These are phyloP conservation scores for Crithidia bombi DNA, from an alignment of 208 protist species.

Conservation along the genomic window DNA sequence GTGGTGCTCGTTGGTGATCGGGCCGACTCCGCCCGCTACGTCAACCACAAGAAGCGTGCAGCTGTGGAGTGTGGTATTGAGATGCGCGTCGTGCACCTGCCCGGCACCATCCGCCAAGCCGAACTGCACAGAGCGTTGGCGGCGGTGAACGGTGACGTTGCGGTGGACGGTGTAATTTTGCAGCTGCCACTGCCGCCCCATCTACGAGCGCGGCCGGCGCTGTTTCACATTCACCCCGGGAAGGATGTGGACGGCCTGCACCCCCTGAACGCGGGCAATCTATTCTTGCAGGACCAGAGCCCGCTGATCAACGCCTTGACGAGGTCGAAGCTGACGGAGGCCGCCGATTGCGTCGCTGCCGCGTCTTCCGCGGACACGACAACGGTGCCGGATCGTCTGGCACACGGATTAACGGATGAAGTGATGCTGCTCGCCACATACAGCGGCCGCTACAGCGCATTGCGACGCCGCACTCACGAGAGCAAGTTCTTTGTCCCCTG, in stretches of 20 bases:
- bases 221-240: conserved; percentile 65
- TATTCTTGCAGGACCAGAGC: conserved; percentile 67
- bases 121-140: conserved; percentile 50
- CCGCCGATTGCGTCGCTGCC: background rate
- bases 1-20: conserved; percentile 94
- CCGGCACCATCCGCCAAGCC: conserved; percentile 31
- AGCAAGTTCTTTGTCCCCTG: conserved; percentile 66
- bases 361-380: no score
- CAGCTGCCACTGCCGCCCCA: conserved; percentile 95
- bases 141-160: conserved; percentile 37
- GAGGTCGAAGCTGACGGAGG: background rate
- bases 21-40: conserved; percentile 86
- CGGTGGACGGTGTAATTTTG: conserved; percentile 82
- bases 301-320: conserved; percentile 27
- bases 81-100: conserved; percentile 43
- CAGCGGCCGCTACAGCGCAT: conserved; percentile 27
- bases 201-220: conserved; percentile 72
- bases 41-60: conserved; percentile 50
- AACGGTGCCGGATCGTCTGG: background rate
- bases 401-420: conserved; percentile 13
- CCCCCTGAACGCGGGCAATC: conserved; percentile 89
- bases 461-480: conserved; percentile 49
- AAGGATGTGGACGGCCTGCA: conserved; percentile 96
- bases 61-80: conserved; percentile 56
- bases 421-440: conserved; percentile 21